A percentile compares a stretch with the other conserved stretches of the same genome.
Evolutionary conservation across 2,329 filamentous ascomycete genomes (phyloP).

Genomic region (Nemania sp.): DNA sequence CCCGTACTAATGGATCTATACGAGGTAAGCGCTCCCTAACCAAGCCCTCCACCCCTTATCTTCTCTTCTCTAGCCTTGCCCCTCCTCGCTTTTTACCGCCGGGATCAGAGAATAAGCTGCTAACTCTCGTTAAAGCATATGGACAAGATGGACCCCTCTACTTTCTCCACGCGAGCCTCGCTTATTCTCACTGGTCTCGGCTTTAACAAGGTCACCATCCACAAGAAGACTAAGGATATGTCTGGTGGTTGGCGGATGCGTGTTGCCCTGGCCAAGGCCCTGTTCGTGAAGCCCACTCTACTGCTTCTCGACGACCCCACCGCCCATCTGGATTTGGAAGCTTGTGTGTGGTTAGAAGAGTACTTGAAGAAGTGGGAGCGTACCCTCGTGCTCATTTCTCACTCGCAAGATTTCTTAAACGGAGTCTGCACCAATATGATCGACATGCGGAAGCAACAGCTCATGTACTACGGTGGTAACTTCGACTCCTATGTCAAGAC

Average conservation of each 20-base stretch:
- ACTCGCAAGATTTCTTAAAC: conserved; percentile 99
- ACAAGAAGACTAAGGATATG: conserved; percentile 99
- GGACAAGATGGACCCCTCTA: conserved; percentile 98
- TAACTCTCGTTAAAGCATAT: conserved; percentile 69
- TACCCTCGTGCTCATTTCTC: conserved; percentile 93
- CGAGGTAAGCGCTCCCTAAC: conserved; percentile 66
- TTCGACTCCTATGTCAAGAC: conserved; percentile 99
- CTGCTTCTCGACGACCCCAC: conserved; percentile 97
- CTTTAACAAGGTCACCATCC: conserved; percentile 97
- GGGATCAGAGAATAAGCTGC: neutral
- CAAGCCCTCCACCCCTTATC: neutral
- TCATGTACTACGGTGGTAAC: conserved; percentile 99
- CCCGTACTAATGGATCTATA: conserved; percentile 92
- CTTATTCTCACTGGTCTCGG: conserved; percentile 97
- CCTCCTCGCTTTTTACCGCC: too few species aligned
- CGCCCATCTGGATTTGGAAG: conserved; percentile 98
- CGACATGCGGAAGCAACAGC: conserved; percentile 88
- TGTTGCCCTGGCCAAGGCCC: conserved; percentile 93
- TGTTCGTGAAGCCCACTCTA: conserved; percentile 97
- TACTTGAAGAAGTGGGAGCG: conserved; percentile 99
- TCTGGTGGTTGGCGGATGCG: conserved; percentile 99
- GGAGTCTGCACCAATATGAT: conserved; percentile 99
- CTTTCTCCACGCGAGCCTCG: conserved; percentile 92
- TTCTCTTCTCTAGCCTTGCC: too few species aligned
- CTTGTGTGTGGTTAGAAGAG: conserved; percentile 99